phyloP scores from a whole-genome alignment of 176 grass and related monocot species.

The Phoenix roebelenii region DNA sequence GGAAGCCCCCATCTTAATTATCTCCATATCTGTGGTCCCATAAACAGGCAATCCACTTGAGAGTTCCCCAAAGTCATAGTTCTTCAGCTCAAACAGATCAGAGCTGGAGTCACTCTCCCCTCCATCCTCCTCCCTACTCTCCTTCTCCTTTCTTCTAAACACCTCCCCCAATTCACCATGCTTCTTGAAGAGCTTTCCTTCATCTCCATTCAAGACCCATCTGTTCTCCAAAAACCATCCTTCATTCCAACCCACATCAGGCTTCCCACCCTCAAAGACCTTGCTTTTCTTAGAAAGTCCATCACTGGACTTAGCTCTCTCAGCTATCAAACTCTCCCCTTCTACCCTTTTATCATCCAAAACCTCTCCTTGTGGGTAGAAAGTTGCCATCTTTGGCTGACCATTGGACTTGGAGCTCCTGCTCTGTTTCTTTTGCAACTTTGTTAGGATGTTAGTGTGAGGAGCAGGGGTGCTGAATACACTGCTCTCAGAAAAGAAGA shows the following conservation, averaged over 20 bases:
- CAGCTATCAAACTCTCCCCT: too few relatives aligned
- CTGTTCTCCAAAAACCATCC: too few relatives aligned
- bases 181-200: neutral
- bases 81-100: slow-evolving; percentile 15
- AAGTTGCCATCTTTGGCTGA: neutral
- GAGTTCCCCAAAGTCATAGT: neutral
- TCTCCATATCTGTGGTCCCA: neutral
- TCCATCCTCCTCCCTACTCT: slow-evolving; percentile 6
- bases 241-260: too few relatives aligned
- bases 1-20: neutral
- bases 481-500: neutral
- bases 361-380: neutral
- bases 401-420: neutral
- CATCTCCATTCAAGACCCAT: too few relatives aligned
- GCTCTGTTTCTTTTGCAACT: neutral
- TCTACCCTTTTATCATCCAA: neutral
- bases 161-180: neutral
- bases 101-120: slow-evolving; percentile 5
- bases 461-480: neutral
- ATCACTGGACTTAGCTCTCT: too few relatives aligned
- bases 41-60: neutral
- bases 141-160: neutral
- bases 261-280: too few relatives aligned
- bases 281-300: too few relatives aligned
- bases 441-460: neutral